phyloP scores from a whole-genome alignment of 305 asterid species.

The Vinca major region DNA sequence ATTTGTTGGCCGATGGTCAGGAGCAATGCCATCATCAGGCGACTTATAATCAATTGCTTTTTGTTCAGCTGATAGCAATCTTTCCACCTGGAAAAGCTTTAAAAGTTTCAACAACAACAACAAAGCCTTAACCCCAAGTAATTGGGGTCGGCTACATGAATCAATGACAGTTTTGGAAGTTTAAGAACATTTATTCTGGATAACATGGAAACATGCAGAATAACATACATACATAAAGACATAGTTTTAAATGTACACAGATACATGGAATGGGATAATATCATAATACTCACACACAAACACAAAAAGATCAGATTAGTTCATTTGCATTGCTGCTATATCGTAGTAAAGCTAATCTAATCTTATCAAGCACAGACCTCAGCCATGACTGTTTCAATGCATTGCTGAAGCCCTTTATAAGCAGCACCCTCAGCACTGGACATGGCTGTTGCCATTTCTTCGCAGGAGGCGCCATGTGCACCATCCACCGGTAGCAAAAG shows the following conservation, averaged over 20 bases:
- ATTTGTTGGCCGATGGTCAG: slow-evolving; percentile 90
- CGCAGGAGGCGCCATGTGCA: slow-evolving; percentile 96
- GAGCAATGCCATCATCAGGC: slow-evolving; percentile 84
- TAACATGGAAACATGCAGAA: neutral
- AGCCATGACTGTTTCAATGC: slow-evolving; percentile 93
- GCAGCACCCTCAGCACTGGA: slow-evolving; percentile 95
- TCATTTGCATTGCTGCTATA: neutral
- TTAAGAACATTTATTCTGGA: slow-evolving; percentile 5
- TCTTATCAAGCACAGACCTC: slow-evolving; percentile 49
- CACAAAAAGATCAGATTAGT: neutral
- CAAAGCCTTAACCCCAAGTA: too few relatives aligned
- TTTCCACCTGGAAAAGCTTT: slow-evolving; percentile 60
- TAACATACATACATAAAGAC: neutral
- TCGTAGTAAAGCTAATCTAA: neutral
- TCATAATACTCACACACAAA: neutral
- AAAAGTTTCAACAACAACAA: too few relatives aligned
- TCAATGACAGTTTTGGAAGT: slow-evolving; percentile 13
- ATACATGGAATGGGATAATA: neutral
- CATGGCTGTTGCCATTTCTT: slow-evolving; percentile 98
- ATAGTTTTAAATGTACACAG: neutral
- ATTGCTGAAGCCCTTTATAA: slow-evolving; percentile 93
- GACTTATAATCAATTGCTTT: slow-evolving; percentile 80
- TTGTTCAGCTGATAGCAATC: slow-evolving; percentile 87
- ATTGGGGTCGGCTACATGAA: too few relatives aligned
- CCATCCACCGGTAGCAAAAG: slow-evolving; percentile 91